Evolutionary conservation across 106 monocot genomes (phyloP), one percentile per base, ranked within the genome.

Genomic region (Phalaenopsis aphrodite): DNA sequence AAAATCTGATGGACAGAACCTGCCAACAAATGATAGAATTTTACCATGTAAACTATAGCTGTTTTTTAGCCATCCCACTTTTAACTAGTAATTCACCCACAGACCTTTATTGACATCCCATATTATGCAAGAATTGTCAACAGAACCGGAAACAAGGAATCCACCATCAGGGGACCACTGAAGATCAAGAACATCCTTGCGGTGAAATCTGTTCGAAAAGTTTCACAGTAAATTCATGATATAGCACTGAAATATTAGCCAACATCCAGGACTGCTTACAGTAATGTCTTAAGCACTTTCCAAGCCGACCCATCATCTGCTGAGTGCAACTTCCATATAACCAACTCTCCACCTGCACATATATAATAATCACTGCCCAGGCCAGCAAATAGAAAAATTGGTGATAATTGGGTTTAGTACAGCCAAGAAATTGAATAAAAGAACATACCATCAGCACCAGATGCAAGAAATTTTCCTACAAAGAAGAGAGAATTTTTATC

Each of bases 361-460:
- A 43, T 19, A 74, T 5, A 74, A 2, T 14, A 74, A 71, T 18
- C 74, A 74, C 45, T 74, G 8, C 74, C 5, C 74, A 43, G 12
- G 10, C 52, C 3, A 80, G 4, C 8, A 18, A 74, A 7, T 80
- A 23, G 64, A 64, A 23, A 64, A 64, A 21, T 64, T 64, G 23
- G 64, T 64, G 64, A 64, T 23, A 64, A 64, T 64, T n/a, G n/a
- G 24, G 24, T 64, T 64, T n/a, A 4, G 64, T 64, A 23, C 23
- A 64, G 23, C 23, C 6, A 64, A 49, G 7, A 24, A 64, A 76
- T 46, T 38, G 8, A 4, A 39, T 66, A 55, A 80, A 46, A 21
- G 72, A 77, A n/a, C 93, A 81, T 91, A 96, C 95, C 96, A 83
- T 96, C 96, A 82, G 96, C 91, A 80, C 96, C 96, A 71, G 96